Conservation (phyloP, 495 filamentous ascomycete species). For the Talaromyces liani region DNA sequence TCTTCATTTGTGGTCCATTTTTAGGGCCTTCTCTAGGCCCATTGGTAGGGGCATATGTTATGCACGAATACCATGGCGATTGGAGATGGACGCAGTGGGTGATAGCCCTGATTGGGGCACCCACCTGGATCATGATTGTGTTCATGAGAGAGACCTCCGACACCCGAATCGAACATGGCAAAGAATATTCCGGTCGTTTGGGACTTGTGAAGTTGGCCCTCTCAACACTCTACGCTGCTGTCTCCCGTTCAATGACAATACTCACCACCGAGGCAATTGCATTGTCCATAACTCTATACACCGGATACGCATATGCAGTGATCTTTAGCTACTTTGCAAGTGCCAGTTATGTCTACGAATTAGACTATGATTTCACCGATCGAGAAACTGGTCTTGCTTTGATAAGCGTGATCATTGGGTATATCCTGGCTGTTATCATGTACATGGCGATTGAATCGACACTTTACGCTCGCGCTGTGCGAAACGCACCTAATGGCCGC, state of each 20-base stretch:
- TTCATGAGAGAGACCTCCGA: conserved; percentile 6
- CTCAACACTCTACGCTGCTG: conserved; percentile 3
- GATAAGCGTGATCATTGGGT: conserved; percentile 56
- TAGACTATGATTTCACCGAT: conserved; percentile 50
- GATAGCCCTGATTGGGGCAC: conserved; percentile 1
- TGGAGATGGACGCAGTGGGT: conserved; percentile 3
- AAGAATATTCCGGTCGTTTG: neutral
- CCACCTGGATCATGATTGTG: neutral
- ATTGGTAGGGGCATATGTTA: conserved; percentile 3
- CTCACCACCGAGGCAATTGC: conserved; percentile 55
- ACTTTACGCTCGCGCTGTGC: neutral
- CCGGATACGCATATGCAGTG: conserved; percentile 71
- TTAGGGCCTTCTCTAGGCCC: conserved; percentile 4
- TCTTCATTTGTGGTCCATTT: neutral
- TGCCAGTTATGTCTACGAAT: conserved; percentile 54
- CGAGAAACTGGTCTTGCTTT: conserved; percentile 54
- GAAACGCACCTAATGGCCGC: neutral
- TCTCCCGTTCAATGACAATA: neutral
- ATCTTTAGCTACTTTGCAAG: conserved; percentile 75
- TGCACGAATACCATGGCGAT: neutral
- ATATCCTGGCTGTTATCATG: conserved; percentile 53
- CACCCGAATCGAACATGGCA: neutral
- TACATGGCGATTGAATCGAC: neutral
- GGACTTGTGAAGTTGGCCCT: conserved; percentile 1
- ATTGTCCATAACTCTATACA: conserved; percentile 60